Evolutionary conservation across 805 yeast species (phyloP).

Genomic region (Metschnikowia borealis): DNA sequence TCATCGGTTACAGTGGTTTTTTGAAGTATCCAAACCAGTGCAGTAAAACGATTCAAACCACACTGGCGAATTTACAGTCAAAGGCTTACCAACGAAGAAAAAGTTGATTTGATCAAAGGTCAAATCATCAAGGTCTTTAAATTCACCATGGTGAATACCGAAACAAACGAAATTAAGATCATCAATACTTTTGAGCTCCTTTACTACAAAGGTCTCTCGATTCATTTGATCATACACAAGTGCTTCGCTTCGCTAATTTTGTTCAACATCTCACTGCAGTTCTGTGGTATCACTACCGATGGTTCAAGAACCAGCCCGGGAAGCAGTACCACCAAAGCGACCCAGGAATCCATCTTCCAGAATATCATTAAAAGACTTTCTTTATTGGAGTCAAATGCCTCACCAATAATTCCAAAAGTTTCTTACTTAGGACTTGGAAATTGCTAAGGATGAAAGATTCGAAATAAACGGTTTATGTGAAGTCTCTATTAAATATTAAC

Average conservation of each 20-base stretch:
- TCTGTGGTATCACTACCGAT: constrained; percentile 25
- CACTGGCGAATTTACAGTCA: constrained; percentile 16
- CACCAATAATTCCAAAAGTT: too few species aligned
- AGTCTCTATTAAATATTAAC: too few species aligned
- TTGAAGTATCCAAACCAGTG: too few species aligned
- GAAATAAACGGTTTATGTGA: too few species aligned
- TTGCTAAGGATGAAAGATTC: too few species aligned
- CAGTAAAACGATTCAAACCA: too few species aligned
- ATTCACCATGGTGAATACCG: constrained; percentile 15
- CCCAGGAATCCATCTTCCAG: constrained; percentile 84
- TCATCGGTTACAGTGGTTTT: too few species aligned
- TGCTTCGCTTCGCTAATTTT: constrained; percentile 51
- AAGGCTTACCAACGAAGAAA: constrained; percentile 20
- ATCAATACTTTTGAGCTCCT: constrained; percentile 52
- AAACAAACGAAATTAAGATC: constrained; percentile 21
- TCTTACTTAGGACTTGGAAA: too few species aligned
- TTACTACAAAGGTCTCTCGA: constrained; percentile 54
- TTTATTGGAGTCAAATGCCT: constrained; percentile 74
- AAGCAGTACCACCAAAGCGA: constrained; percentile 23
- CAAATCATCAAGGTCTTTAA: constrained; percentile 25
- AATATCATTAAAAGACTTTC: constrained; percentile 77
- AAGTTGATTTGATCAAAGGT: constrained; percentile 21
- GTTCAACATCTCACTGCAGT: constrained; percentile 26
- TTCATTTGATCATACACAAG: constrained; percentile 51
- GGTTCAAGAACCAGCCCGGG: constrained; percentile 10